Percentiles rank a stretch among this genome's conserved stretches.
Conservation (phyloP, 2,329 filamentous ascomycete species). For the Botryotinia globosa region DNA sequence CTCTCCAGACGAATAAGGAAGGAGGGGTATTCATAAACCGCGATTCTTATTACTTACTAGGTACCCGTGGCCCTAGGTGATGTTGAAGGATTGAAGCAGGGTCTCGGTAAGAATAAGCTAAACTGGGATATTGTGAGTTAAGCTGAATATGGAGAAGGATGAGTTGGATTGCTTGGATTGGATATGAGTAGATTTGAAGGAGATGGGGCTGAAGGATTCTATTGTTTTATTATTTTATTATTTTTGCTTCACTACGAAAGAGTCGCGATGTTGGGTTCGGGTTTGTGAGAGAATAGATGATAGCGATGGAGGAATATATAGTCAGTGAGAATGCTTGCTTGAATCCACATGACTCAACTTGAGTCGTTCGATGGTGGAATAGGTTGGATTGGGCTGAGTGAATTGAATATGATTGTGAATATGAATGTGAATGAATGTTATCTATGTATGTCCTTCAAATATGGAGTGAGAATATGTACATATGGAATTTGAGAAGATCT, state of each 20-base stretch:
- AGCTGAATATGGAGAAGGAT: too few species aligned
- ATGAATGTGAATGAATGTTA: background rate
- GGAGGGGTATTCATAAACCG: background rate
- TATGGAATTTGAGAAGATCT: too few species aligned
- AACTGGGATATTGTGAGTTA: background rate
- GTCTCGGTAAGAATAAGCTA: background rate
- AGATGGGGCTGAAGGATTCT: too few species aligned
- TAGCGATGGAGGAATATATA: too few species aligned
- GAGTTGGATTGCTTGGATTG: too few species aligned
- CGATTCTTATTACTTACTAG: background rate
- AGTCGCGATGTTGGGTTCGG: too few species aligned
- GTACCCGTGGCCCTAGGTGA: too few species aligned
- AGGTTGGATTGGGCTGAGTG: rapidly evolving
- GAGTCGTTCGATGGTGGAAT: too few species aligned
- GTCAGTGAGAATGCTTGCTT: background rate
- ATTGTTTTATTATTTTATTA: too few species aligned
- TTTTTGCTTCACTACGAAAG: too few species aligned
- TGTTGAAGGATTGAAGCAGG: background rate
- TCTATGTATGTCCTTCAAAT: background rate
- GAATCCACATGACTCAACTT: background rate
- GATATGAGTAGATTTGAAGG: too few species aligned
- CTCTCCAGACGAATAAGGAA: background rate
- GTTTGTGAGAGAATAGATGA: too few species aligned
- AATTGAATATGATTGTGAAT: background rate
- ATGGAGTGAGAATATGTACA: background rate